These are phyloP conservation scores for Phytopythium kandeliae DNA, from an alignment of 352 stramenopile species.

Conservation along the genomic window DNA sequence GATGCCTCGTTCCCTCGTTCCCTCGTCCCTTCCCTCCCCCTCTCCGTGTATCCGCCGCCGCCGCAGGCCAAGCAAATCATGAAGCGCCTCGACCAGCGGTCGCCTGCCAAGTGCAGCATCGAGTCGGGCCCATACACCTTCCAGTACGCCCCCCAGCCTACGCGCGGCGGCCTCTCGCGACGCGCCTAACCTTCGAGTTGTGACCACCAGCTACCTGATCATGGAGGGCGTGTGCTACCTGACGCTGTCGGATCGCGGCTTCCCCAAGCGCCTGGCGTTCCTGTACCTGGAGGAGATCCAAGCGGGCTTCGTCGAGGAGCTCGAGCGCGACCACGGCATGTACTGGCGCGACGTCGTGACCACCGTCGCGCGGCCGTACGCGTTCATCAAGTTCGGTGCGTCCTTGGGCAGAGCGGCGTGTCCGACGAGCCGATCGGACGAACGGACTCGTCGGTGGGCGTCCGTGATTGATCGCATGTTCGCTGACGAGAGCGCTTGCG, in stretches of 20 bases:
- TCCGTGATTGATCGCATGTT: no score
- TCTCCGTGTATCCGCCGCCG: no score
- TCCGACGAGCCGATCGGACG: no score
- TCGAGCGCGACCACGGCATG: conserved; percentile 90
- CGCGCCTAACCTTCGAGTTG: no score
- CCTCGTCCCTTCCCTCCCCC: no score
- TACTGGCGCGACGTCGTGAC: conserved; percentile 91
- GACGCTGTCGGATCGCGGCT: conserved; percentile 93
- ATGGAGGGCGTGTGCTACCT: conserved; percentile 97
- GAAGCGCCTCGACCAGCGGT: conserved; percentile 89
- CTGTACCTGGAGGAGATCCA: conserved; percentile 97
- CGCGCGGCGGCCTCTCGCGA: no score
- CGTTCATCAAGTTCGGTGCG: conserved; percentile 98
- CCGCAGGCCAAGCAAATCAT: conserved; percentile 91
- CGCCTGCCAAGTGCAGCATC: conserved; percentile 92
- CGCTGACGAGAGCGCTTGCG: background rate
- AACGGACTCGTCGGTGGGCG: no score
- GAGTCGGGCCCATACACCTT: conserved; percentile 91
- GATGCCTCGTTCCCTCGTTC: no score
- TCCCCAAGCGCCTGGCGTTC: conserved; percentile 97
- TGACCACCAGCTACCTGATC: conserved; percentile 91
- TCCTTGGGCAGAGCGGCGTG: no score
- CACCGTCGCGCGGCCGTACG: conserved; percentile 96
- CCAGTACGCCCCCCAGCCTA: conserved; percentile 62
- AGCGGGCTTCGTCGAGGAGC: conserved; percentile 91